Percentiles rank a stretch among this genome's conserved stretches.
Evolutionary conservation across 257 asterid species (phyloP).

Genomic region (Solanum piurae): DNA sequence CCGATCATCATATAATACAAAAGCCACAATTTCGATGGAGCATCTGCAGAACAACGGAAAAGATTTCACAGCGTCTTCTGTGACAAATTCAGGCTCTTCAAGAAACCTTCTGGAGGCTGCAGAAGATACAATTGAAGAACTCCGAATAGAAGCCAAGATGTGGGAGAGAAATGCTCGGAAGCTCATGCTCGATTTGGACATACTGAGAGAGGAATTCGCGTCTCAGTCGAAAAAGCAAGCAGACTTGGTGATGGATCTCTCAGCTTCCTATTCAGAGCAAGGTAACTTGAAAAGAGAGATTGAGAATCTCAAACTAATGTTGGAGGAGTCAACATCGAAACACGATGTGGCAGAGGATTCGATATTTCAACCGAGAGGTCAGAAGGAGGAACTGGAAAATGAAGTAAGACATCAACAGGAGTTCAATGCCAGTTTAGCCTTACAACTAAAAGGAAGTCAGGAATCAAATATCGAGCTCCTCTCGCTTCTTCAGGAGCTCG

Average conservation of each 20-base stretch:
- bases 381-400: constrained; percentile 41
- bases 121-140: constrained; percentile 61
- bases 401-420: constrained; percentile 60
- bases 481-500: constrained; percentile 80
- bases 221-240: constrained; percentile 59
- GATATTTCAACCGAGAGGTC: constrained; percentile 22
- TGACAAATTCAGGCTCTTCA: constrained; percentile 26
- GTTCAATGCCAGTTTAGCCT: constrained; percentile 44
- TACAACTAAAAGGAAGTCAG: constrained; percentile 63
- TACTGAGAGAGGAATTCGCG: constrained; percentile 43
- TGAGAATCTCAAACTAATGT: constrained; percentile 28
- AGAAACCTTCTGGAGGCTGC: constrained; percentile 55
- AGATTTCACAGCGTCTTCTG: constrained; percentile 22
- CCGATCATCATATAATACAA: constrained; percentile 26
- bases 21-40: constrained; percentile 12
- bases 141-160: constrained; percentile 84
- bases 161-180: constrained; percentile 95
- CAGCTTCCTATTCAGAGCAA: constrained; percentile 45
- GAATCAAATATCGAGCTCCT: constrained; percentile 81
- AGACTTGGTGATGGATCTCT: constrained; percentile 53
- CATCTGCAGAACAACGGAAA: constrained; percentile 20
- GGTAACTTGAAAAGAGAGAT: constrained; percentile 50
- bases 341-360: constrained; percentile 18
- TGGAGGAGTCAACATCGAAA: constrained; percentile 20
- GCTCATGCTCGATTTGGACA: constrained; percentile 64